Evolutionary conservation across 768 basidiomycete genomes (phyloP).

Genomic region (Calocybe gangraenosa): DNA sequence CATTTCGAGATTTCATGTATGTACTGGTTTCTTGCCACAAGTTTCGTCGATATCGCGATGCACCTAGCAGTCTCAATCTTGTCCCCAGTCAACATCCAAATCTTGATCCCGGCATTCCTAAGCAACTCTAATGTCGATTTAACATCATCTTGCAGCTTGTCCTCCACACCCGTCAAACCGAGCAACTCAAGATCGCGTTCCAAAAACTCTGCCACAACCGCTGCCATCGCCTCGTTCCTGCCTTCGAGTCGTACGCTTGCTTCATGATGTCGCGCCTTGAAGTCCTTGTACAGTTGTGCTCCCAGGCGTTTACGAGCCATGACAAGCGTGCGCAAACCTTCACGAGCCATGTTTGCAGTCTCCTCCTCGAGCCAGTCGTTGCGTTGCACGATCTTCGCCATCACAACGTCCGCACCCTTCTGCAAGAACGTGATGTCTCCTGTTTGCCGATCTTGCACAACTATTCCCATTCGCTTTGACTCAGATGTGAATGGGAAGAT

Average conservation of each 20-base stretch:
- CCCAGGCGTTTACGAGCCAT: slow-evolving; percentile 80
- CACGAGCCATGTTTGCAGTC: slow-evolving; percentile 96
- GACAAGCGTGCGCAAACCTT: slow-evolving; percentile 92
- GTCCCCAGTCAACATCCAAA: slow-evolving; percentile 99
- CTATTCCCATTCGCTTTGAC: slow-evolving; percentile 98
- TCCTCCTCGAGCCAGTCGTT: slow-evolving; percentile 99
- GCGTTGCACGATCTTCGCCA: slow-evolving; percentile 89
- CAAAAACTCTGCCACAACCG: slow-evolving; percentile 69
- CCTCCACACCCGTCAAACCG: slow-evolving; percentile 97
- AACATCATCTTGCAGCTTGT: slow-evolving; percentile 97
- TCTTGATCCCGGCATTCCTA: slow-evolving; percentile 95
- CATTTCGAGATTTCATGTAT: slow-evolving; percentile 95
- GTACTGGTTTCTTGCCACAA: slow-evolving; percentile 94
- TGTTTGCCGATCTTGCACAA: slow-evolving; percentile 74
- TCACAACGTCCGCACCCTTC: slow-evolving; percentile 98
- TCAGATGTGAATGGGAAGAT: slow-evolving; percentile 99
- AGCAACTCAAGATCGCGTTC: slow-evolving; percentile 90
- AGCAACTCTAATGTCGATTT: slow-evolving; percentile 89
- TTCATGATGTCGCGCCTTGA: slow-evolving; percentile 65
- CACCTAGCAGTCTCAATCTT: slow-evolving; percentile 99
- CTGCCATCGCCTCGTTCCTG: slow-evolving; percentile 75
- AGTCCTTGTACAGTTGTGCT: slow-evolving; percentile 64
- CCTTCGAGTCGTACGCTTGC: slow-evolving; percentile 80
- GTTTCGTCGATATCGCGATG: slow-evolving; percentile 95
- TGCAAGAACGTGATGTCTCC: slow-evolving; percentile 88